phyloP scores from a whole-genome alignment of 495 filamentous ascomycete genomes.

The Aspergillus saccharolyticus region DNA sequence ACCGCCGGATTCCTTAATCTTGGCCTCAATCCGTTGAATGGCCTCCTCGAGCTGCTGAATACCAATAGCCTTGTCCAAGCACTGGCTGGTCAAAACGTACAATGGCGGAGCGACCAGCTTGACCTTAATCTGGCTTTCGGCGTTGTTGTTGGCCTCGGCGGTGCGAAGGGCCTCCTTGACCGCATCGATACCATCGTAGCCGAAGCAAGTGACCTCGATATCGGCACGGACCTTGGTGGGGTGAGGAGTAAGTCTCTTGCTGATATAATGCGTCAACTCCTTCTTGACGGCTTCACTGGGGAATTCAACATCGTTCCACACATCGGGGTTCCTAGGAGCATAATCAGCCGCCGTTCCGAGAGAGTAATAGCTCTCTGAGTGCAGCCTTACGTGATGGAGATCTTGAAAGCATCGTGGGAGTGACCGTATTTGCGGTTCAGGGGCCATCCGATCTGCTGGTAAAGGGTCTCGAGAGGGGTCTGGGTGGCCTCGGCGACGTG shows the following conservation, averaged over 20 bases:
- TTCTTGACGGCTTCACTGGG: slow-evolving; percentile 77
- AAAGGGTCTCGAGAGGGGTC: slow-evolving; percentile 86
- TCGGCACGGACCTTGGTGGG: slow-evolving; percentile 97
- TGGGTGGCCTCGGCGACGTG: slow-evolving; percentile 96
- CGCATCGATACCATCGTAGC: slow-evolving; percentile 96
- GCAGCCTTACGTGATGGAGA: slow-evolving; percentile 84
- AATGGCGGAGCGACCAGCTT: slow-evolving; percentile 92
- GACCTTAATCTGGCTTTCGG: slow-evolving; percentile 91
- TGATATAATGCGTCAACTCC: slow-evolving; percentile 87
- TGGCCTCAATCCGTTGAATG: slow-evolving; percentile 74
- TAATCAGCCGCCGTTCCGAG: slow-evolving; percentile 9
- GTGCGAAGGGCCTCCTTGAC: slow-evolving; percentile 85
- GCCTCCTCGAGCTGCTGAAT: slow-evolving; percentile 80
- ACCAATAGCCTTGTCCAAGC: slow-evolving; percentile 83
- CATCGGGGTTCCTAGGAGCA: slow-evolving; percentile 72
- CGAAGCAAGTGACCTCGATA: slow-evolving; percentile 97
- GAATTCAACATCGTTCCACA: slow-evolving; percentile 90
- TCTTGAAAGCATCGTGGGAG: slow-evolving; percentile 95
- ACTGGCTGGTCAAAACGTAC: slow-evolving; percentile 90
- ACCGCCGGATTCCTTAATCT: slow-evolving; percentile 70
- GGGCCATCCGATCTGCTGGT: slow-evolving; percentile 93
- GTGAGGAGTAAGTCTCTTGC: slow-evolving; percentile 92
- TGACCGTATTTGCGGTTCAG: slow-evolving; percentile 97
- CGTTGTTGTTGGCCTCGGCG: slow-evolving; percentile 83
- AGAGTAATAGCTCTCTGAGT: not conserved